These are phyloP conservation scores for Aegilops tauschii DNA, from an alignment of 176 grass and related monocot genomes.

Conservation along the genomic window DNA sequence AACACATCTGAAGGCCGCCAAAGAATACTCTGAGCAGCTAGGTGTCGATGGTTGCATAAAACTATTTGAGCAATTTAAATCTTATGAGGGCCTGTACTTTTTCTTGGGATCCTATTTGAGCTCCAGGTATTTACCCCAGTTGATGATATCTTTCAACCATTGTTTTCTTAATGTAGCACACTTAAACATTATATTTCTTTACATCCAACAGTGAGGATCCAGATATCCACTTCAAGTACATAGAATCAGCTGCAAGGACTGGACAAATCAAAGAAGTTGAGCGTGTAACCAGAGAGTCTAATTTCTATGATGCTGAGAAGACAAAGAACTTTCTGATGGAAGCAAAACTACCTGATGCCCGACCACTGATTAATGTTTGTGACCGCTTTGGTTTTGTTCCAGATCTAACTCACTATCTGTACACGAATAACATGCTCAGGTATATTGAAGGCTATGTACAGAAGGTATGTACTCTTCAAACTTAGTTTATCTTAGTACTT, in stretches of 20 bases:
- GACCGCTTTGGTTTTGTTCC: conserved; percentile 98
- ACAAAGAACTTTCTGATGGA: conserved; percentile 98
- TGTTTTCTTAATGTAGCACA: conserved; percentile 2
- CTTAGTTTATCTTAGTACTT: conserved; percentile 6
- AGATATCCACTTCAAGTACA: conserved; percentile 98
- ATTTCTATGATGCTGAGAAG: conserved; percentile 97
- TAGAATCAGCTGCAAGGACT: conserved; percentile 93
- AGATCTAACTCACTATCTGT: conserved; percentile 92
- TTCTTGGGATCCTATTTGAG: conserved; percentile 97
- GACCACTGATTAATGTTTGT: conserved; percentile 92
- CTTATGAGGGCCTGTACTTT: conserved; percentile 97
- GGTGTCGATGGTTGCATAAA: conserved; percentile 90
- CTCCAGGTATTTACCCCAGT: conserved; percentile 65
- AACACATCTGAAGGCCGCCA: conserved; percentile 56
- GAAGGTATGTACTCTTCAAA: conserved; percentile 50
- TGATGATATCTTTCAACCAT: background rate
- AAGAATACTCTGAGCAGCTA: conserved; percentile 91
- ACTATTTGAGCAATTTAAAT: conserved; percentile 98
- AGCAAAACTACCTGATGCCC: conserved; percentile 93
- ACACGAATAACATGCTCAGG: conserved; percentile 91
- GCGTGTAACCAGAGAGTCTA: conserved; percentile 97
- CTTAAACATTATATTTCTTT: conserved; percentile 41
- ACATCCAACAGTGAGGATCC: conserved; percentile 70
- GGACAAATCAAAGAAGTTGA: conserved; percentile 99
- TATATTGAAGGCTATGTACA: conserved; percentile 99